Percentiles rank a stretch among this genome's conserved stretches.
Evolutionary conservation across 331 rosid species (phyloP).

Genomic region (Phaseolus coccineus): DNA sequence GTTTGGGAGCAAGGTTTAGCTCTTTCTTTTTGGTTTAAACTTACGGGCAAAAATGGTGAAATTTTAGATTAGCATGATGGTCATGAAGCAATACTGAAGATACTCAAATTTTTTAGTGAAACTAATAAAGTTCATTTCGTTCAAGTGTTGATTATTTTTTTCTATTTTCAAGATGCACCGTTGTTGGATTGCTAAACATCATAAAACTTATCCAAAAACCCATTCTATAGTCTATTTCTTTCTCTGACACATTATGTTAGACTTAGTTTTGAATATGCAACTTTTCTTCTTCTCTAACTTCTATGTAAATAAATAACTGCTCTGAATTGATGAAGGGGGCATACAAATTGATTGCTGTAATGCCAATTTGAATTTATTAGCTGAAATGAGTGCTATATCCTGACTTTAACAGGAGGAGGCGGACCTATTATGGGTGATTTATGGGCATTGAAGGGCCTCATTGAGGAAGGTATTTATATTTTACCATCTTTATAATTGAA

Average conservation of each 20-base stretch:
- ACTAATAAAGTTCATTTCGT: slow-evolving; percentile 17
- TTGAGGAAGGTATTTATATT: slow-evolving; percentile 74
- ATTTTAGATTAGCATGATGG: slow-evolving; percentile 19
- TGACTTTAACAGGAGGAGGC: slow-evolving; percentile 78
- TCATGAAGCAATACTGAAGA: not conserved
- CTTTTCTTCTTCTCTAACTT: slow-evolving; percentile 7
- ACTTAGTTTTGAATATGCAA: slow-evolving; percentile 22
- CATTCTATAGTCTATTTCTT: not conserved
- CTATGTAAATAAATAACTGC: not conserved
- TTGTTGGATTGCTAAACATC: not conserved
- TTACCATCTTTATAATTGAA: slow-evolving; percentile 6
- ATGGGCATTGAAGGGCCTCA: slow-evolving; percentile 97
- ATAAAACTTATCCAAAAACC: slow-evolving; percentile 6
- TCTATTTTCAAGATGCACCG: slow-evolving; percentile 10
- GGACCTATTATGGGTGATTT: slow-evolving; percentile 98
- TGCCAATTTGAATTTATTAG: slow-evolving; percentile 29
- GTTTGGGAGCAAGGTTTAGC: not conserved
- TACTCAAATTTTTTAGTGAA: not conserved
- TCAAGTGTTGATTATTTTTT: not conserved
- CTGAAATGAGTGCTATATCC: slow-evolving; percentile 41
- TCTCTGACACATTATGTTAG: slow-evolving; percentile 1
- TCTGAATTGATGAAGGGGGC: slow-evolving; percentile 27
- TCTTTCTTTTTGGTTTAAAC: slow-evolving; percentile 10
- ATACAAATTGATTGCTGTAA: slow-evolving; percentile 3
- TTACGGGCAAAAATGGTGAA: slow-evolving; percentile 9